Conservation (phyloP, 2,329 filamentous ascomycete genomes). For the Fusarium sp. region DNA sequence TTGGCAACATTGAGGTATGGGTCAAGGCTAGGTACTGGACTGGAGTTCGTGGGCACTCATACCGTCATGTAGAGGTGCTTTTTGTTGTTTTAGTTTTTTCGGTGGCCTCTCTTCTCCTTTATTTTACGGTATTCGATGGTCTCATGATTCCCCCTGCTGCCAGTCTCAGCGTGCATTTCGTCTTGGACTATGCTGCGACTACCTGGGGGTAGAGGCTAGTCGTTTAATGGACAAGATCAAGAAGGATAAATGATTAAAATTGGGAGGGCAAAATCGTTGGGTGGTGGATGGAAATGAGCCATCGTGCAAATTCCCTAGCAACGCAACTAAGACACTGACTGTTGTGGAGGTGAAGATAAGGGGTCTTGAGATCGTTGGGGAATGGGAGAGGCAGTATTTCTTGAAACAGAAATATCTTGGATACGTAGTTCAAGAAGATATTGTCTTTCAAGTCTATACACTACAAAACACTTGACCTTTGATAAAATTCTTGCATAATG, state of each 20-base stretch:
- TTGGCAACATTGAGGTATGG: constrained; percentile 38
- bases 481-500: not conserved
- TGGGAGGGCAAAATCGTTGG: not conserved
- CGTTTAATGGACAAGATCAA: constrained; percentile 3
- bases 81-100: constrained; percentile 25
- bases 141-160: constrained; percentile 27
- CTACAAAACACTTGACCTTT: not conserved
- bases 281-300: constrained; percentile 13
- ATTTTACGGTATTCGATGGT: constrained; percentile 39
- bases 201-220: not conserved
- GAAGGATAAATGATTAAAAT: constrained; percentile 7
- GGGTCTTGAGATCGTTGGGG: not conserved
- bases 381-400: not conserved
- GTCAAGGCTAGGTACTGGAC: constrained; percentile 33
- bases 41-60: constrained; percentile 44
- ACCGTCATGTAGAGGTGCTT: constrained; percentile 44
- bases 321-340: constrained; percentile 5
- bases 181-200: constrained; percentile 2
- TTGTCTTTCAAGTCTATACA: not conserved
- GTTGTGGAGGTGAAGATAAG: constrained; percentile 5
- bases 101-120: constrained; percentile 20
- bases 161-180: constrained; percentile 18
- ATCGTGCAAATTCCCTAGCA: constrained; percentile 17
- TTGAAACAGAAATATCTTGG: not conserved
- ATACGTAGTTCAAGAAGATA: not conserved